Evolutionary conservation across 192 early-diverging fungal genomes (phyloP), one percentile per base, ranked within the genome.

Genomic region (Coemansia sp.): DNA sequence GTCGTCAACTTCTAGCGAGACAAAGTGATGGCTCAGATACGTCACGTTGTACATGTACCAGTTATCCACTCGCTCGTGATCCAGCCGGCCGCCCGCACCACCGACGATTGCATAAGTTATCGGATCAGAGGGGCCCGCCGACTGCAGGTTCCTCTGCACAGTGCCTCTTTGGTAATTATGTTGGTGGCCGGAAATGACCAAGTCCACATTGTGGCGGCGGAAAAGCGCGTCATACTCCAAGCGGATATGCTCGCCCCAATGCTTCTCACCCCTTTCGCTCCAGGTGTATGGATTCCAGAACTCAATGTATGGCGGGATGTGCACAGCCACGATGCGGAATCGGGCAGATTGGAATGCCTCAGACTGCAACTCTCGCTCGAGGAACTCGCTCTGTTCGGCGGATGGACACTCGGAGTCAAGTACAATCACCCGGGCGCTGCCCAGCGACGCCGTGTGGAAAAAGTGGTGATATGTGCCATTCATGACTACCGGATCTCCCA

Each of bases 131-230:
- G 83, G 72, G 48, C 86, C 82, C 3, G 67, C 65, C 61, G 84
- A 69, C 12, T 46, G 23, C 0, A 7, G 36, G 14, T 19, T 53
- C 1, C 68, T 67, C 9, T 19, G 58, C 1, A 84, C 51, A 4
- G 75, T 84, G 17, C 73, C 66, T 17, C 91, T 80, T 78, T 89
- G 86, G 65, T 92, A 92, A 65, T 92, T 92, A 68, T 92, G 91
- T 67, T 92, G 91, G 63, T 92, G 91, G 4, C 91, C 91, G 4
- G 90, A 91, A 19, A 92, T 87, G 5, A 92, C 89, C 37, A 92
- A 64, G 66, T 92, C 91, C 2, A 92, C 90, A n/a, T 78, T 73
- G 60, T 88, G 63, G 38, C 85, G 61, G 53, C 88, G 85, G 71
- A 92, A 92, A 42, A 91, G 60, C 15, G 86, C 81, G 10, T 89